Evolutionary conservation across 768 basidiomycete species (phyloP).

Genomic region (Suillus sp.): DNA sequence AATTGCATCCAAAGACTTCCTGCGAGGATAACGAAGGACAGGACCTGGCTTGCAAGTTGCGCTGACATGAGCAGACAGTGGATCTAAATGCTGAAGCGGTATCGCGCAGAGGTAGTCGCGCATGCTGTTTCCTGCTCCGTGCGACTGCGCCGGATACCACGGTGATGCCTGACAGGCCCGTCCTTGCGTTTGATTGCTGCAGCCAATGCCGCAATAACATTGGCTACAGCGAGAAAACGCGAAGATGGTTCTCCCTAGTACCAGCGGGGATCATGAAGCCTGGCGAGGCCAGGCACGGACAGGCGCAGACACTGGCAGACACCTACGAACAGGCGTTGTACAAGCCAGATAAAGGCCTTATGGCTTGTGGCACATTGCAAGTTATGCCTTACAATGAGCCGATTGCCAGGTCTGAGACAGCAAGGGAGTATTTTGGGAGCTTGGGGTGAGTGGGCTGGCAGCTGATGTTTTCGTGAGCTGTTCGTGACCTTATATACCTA

Average conservation of each 20-base stretch:
- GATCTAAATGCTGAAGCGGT: not conserved
- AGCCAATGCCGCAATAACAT: too few species aligned
- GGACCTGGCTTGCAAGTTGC: not conserved
- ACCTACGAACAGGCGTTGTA: not conserved
- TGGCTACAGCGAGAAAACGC: too few species aligned
- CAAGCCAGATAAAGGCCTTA: not conserved
- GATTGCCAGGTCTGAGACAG: not conserved
- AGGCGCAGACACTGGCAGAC: too few species aligned
- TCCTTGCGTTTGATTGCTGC: not conserved
- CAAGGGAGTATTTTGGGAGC: not conserved
- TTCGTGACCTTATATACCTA: not conserved
- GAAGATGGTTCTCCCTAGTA: too few species aligned
- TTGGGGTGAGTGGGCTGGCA: not conserved
- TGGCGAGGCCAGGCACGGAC: too few species aligned
- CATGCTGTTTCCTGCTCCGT: not conserved
- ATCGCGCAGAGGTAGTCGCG: not conserved
- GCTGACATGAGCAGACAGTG: not conserved
- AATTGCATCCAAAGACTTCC: not conserved
- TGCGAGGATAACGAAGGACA: not conserved
- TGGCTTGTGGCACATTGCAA: not conserved
- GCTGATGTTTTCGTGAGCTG: not conserved
- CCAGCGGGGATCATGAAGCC: too few species aligned
- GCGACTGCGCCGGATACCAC: not conserved
- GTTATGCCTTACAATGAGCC: not conserved
- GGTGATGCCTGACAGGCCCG: not conserved